Percentiles rank a stretch among this genome's conserved stretches.
These are phyloP conservation scores for Colletotrichum incanum DNA, from an alignment of 2,329 filamentous ascomycete species.

Conservation along the genomic window DNA sequence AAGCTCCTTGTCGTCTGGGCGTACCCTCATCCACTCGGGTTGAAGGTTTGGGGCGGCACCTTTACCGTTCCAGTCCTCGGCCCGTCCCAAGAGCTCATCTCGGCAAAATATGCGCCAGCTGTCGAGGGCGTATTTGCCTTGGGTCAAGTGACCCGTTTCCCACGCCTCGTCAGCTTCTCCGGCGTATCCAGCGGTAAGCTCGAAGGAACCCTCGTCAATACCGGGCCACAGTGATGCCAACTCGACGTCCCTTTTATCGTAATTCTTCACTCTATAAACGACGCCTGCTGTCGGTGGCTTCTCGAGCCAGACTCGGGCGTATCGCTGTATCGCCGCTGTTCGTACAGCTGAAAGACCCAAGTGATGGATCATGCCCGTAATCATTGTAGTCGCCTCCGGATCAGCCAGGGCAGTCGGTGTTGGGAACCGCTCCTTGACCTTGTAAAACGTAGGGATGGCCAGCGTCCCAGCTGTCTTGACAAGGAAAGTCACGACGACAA, in stretches of 20 bases:
- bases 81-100: slow-evolving; percentile 79
- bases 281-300: slow-evolving; percentile 73
- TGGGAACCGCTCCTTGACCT: slow-evolving; percentile 78
- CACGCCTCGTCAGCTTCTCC: slow-evolving; percentile 67
- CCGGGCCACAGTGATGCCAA: not conserved
- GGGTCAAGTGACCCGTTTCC: slow-evolving; percentile 90
- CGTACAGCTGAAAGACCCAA: slow-evolving; percentile 81
- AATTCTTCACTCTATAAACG: slow-evolving; percentile 68
- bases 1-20: slow-evolving; percentile 90
- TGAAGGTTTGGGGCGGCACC: slow-evolving; percentile 72
- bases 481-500: slow-evolving; percentile 88
- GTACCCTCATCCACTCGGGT: slow-evolving; percentile 91
- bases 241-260: slow-evolving; percentile 56
- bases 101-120: slow-evolving; percentile 96
- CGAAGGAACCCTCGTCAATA: slow-evolving; percentile 19
- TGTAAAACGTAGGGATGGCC: slow-evolving; percentile 83
- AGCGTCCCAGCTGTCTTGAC: slow-evolving; percentile 83
- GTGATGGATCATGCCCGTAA: slow-evolving; percentile 76
- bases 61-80: slow-evolving; percentile 76
- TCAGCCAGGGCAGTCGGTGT: slow-evolving; percentile 74
- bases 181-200: slow-evolving; percentile 26
- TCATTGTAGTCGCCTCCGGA: slow-evolving; percentile 63
- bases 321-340: slow-evolving; percentile 76
- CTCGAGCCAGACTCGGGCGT: slow-evolving; percentile 79
- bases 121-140: slow-evolving; percentile 87